phyloP scores from a whole-genome alignment of 2,329 filamentous ascomycete species.

The Beauveria sp. region DNA sequence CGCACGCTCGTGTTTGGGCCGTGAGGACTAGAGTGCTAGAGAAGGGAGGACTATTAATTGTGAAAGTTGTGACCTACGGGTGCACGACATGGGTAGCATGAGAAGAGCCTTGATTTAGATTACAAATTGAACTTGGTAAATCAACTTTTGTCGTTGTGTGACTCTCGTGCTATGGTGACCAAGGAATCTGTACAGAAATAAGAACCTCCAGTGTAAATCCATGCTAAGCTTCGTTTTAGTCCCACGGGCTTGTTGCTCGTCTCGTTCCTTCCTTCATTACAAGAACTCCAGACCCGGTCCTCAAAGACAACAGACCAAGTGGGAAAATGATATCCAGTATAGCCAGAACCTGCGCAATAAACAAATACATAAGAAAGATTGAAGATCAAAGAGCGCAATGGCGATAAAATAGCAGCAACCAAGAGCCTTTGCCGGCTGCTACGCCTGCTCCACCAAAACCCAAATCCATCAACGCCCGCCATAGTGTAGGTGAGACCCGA shows the following conservation, averaged over 20 bases:
- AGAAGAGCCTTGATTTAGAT: not conserved
- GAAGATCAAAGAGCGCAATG: not conserved
- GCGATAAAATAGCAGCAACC: not conserved
- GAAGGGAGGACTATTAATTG: not conserved
- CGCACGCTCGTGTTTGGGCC: constrained; percentile 74
- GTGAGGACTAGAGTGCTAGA: constrained; percentile 19
- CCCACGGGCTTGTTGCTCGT: not conserved
- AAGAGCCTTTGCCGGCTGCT: not conserved
- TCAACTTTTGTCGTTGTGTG: not conserved
- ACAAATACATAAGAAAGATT: not conserved
- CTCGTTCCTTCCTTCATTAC: not conserved
- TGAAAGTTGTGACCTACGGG: not conserved
- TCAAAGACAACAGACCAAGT: not conserved
- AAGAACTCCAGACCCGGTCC: not conserved
- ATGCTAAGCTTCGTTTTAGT: not conserved
- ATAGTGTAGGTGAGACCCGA: not conserved
- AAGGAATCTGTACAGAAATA: not conserved
- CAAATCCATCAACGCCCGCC: constrained; percentile 6
- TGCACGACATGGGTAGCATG: not conserved
- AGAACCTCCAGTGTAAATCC: not conserved
- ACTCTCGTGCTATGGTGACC: not conserved
- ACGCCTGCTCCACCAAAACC: not conserved
- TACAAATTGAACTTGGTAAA: not conserved
- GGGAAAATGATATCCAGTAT: not conserved
- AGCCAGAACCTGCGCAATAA: not conserved